A percentile compares a stretch with the other conserved stretches of the same genome.
These are phyloP conservation scores for Fermentozyma sake DNA, from an alignment of 1,139 yeast species.

Conservation along the genomic window DNA sequence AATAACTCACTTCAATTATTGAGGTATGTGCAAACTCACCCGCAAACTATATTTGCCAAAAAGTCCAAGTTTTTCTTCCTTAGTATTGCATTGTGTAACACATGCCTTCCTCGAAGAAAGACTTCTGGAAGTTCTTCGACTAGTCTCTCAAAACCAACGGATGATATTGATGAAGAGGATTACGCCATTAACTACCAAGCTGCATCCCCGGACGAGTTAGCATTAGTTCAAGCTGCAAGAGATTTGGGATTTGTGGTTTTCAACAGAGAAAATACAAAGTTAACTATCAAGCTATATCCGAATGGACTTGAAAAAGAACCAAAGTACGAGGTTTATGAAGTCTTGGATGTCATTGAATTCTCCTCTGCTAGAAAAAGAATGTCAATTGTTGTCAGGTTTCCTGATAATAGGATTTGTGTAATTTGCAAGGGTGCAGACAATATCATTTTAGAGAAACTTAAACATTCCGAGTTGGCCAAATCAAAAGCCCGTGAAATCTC, in stretches of 20 bases:
- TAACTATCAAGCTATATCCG: constrained; percentile 77
- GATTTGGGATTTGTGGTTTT: constrained; percentile 84
- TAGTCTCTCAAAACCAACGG: constrained; percentile 5
- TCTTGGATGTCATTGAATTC: constrained; percentile 81
- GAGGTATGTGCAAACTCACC: constrained; percentile 64
- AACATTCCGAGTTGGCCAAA: constrained; percentile 53
- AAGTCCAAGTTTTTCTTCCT: constrained; percentile 76
- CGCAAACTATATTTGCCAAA: constrained; percentile 64
- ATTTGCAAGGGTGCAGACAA: constrained; percentile 97
- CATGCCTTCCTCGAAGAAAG: constrained; percentile 66
- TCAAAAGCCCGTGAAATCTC: constrained; percentile 61
- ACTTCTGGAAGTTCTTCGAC: constrained; percentile 1
- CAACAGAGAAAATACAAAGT: constrained; percentile 55
- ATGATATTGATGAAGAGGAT: constrained; percentile 26
- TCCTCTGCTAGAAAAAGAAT: constrained; percentile 86
- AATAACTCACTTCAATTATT: constrained; percentile 52
- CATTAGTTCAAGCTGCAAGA: constrained; percentile 88
- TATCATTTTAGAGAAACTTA: constrained; percentile 73
- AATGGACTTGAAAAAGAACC: constrained; percentile 68
- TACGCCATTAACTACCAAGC: constrained; percentile 74
- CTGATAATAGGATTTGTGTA: constrained; percentile 72
- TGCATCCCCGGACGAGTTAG: constrained; percentile 94
- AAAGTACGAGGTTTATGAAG: constrained; percentile 61
- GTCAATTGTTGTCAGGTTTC: constrained; percentile 81
- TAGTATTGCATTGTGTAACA: constrained; percentile 81